Evolutionary conservation across 371 early-diverging fungal genomes (phyloP), one percentile per base, ranked within the genome.

Genomic region (Saksenaea vasiformis): DNA sequence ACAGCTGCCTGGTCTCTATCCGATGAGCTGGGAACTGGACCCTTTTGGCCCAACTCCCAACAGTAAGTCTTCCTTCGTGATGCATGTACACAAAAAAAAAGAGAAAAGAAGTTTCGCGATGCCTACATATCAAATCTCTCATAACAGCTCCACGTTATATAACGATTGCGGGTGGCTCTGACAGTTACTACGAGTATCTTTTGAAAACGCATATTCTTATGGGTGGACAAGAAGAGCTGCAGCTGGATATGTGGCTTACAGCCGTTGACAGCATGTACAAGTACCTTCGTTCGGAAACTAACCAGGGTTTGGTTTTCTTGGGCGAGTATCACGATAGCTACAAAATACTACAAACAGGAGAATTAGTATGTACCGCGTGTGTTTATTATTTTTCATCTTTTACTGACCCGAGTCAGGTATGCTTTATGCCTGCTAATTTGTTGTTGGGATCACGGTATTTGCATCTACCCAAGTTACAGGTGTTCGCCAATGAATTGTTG

Each of bases 131-230:
- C 24, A 28, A 26, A 28, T 17, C 14, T 44, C 22, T 39, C n/a
- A 26, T 1, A 17, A 17, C 47, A 73, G 71, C 10, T 47, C 51
- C 51, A 22, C 51, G 68, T 67, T 69, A 72, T 35, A 60, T 90
- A 66, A 82, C 80, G 44, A 79, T 79, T 15, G 85, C 85, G 10
- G 78, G 78, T 1, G 84, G 86, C 3, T 91, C 93, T 0, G 97
- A 98, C 67, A 92, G 93, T 64, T 98, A 92, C 72, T 98, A 97
- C 73, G 89, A 93, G 71, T 93, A 92, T 62, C 71, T 90, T 56
- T 72, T 89, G 28, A 92, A 93, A 65, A 79, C 86, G 38, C 86
- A 86, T 77, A 69, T 91, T 14, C 36, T 82, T 7, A 58, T 85
- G 67, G 77, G 73, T 61, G 86, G 77, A 60, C 61, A 82, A 13